Conservation (phyloP, 129 eudicot genomes). For the Tanacetum coccineum region DNA sequence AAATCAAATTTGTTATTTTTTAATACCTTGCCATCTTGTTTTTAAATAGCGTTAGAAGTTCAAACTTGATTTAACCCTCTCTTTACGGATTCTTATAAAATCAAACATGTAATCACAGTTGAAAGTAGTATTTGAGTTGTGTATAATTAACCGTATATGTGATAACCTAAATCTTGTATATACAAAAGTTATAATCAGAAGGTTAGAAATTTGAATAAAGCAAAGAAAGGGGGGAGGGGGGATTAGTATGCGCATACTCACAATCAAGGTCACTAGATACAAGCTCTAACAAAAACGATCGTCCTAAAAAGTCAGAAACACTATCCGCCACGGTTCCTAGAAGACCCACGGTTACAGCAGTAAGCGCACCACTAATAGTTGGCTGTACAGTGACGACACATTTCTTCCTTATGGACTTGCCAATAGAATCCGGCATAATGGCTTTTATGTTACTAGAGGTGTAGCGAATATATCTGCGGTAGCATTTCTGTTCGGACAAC, state of each 20-base stretch:
- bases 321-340: constrained; percentile 36
- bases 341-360: constrained; percentile 26
- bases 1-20: too few species aligned
- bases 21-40: too few species aligned
- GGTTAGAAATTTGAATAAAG: neutral
- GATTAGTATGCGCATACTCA: constrained; percentile 1
- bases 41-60: too few species aligned
- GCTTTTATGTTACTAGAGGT: constrained; percentile 2
- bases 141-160: too few species aligned
- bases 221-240: too few species aligned
- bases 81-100: too few species aligned
- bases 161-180: neutral
- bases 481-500: neutral
- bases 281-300: constrained; percentile 46
- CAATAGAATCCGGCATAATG: neutral
- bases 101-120: too few species aligned
- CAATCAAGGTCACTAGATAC: constrained; percentile 54
- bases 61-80: too few species aligned
- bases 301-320: constrained; percentile 40
- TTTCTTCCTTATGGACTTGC: constrained; percentile 20
- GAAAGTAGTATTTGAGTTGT: too few species aligned
- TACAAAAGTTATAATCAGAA: neutral
- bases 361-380: constrained; percentile 31
- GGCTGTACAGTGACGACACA: constrained; percentile 42
- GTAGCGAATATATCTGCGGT: neutral